A percentile compares a stretch with the other conserved stretches of the same genome.
Conservation (phyloP, 1,139 yeast genomes). For the Geotrichum klebahnii region DNA sequence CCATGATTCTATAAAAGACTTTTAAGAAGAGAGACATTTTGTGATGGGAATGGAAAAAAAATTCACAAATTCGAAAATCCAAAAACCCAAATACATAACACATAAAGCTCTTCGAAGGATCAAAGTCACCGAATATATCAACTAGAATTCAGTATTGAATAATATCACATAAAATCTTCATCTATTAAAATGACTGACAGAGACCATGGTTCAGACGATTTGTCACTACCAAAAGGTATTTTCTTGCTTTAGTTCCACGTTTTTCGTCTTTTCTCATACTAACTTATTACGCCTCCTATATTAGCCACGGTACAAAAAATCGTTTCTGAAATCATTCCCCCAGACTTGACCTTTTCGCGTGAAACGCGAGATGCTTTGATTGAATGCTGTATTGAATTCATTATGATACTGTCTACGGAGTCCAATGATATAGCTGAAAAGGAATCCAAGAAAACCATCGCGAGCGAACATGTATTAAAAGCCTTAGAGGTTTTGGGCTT, state of each 20-base stretch:
- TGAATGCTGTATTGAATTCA: constrained; percentile 92
- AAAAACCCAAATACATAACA: no score
- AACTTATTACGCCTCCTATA: neutral
- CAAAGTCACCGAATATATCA: no score
- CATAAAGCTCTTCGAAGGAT: no score
- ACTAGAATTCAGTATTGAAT: no score
- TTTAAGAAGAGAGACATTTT: no score
- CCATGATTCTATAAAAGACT: no score
- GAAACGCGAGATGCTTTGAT: constrained; percentile 95
- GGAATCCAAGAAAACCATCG: constrained; percentile 93
- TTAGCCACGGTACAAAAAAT: constrained; percentile 93
- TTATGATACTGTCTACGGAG: constrained; percentile 90
- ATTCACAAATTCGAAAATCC: no score
- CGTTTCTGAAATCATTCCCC: constrained; percentile 80
- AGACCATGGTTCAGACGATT: constrained; percentile 10
- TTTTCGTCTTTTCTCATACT: neutral
- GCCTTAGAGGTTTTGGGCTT: constrained; percentile 89
- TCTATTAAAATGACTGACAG: constrained; percentile 12
- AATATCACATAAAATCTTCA: no score
- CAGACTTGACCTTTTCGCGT: constrained; percentile 80
- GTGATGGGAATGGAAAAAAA: no score
- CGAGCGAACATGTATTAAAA: constrained; percentile 90
- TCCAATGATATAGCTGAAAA: constrained; percentile 95
- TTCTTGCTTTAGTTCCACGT: neutral
- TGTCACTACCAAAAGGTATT: constrained; percentile 9